Percentiles rank a stretch among this genome's conserved stretches.
Conservation (phyloP, 495 filamentous ascomycete species). For the Oleoguttula mirabilis region DNA sequence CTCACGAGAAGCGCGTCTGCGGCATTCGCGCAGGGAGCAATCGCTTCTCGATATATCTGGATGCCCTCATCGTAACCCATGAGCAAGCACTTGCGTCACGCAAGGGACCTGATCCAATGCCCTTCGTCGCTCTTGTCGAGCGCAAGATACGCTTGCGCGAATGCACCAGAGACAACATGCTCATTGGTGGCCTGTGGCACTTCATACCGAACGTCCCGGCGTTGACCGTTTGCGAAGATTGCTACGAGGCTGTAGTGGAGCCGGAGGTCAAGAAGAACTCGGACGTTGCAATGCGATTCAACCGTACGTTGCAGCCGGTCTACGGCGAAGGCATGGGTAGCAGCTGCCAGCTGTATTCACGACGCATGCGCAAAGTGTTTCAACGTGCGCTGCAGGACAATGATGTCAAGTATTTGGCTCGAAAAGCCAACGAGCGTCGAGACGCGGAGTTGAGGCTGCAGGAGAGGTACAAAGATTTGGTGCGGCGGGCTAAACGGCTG, state of each 20-base stretch:
- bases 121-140: slow-evolving; percentile 40
- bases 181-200: slow-evolving; percentile 44
- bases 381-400: slow-evolving; percentile 43
- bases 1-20: slow-evolving; percentile 17
- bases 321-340: slow-evolving; percentile 39
- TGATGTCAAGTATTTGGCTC: slow-evolving; percentile 57
- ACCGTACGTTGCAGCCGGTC: slow-evolving; percentile 32
- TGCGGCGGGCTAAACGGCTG: slow-evolving; percentile 14
- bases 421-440: slow-evolving; percentile 52
- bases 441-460: slow-evolving; percentile 24
- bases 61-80: slow-evolving; percentile 46
- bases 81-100: slow-evolving; percentile 31
- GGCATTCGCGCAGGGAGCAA: slow-evolving; percentile 19
- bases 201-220: slow-evolving; percentile 50
- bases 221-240: slow-evolving; percentile 58
- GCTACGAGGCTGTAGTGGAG: slow-evolving; percentile 57
- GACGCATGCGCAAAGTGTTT: slow-evolving; percentile 59
- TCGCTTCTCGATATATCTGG: slow-evolving; percentile 46
- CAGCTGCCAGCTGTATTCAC: slow-evolving; percentile 63
- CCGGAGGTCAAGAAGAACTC: slow-evolving; percentile 43
- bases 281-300: slow-evolving; percentile 47
- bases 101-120: slow-evolving; percentile 35
- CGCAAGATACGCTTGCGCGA: slow-evolving; percentile 40
- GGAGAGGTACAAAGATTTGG: slow-evolving; percentile 18
- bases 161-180: slow-evolving; percentile 42